These are phyloP conservation scores for Chlorella vulgaris DNA, from an alignment of 139 green algal genomes.

Conservation along the genomic window DNA sequence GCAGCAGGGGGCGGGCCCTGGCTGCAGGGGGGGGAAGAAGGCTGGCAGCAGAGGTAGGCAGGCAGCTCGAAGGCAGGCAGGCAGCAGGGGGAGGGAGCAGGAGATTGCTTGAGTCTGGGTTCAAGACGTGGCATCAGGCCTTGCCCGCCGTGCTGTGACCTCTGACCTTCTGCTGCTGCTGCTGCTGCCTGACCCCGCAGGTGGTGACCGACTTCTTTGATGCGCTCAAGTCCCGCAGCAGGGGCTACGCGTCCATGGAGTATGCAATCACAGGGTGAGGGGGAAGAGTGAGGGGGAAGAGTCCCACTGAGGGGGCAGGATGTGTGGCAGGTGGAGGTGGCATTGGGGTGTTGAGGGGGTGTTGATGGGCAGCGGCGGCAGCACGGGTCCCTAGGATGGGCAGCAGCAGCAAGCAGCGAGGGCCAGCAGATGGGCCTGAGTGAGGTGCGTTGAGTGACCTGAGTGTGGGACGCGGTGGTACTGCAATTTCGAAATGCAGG, in stretches of 20 bases:
- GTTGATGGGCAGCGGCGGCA: not conserved
- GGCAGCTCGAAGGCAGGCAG: too few species aligned
- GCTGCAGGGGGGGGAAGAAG: too few species aligned
- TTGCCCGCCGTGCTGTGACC: too few species aligned
- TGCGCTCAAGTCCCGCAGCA: conserved; percentile 89
- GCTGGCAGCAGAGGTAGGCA: too few species aligned
- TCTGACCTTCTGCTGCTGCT: not conserved
- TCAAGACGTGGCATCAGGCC: too few species aligned
- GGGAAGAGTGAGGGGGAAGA: not conserved
- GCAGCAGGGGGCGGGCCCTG: not conserved
- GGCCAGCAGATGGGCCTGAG: too few species aligned
- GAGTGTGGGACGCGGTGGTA: not conserved
- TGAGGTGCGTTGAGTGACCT: too few species aligned
- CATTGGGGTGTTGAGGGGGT: not conserved
- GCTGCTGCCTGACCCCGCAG: conserved; percentile 16
- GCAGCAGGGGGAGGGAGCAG: too few species aligned
- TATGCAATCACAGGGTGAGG: conserved; percentile 73
- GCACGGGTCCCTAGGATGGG: not conserved
- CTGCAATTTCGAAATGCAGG: conserved; percentile 15
- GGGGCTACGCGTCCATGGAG: conserved; percentile 98
- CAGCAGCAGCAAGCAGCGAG: too few species aligned
- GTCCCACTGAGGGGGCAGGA: not conserved
- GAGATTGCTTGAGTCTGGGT: too few species aligned
- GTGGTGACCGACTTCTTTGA: conserved; percentile 99
- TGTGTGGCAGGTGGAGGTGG: not conserved